Percentiles rank a stretch among this genome's conserved stretches.
phyloP scores from a whole-genome alignment of 345 rosid genomes.

The Murraya koenigii region DNA sequence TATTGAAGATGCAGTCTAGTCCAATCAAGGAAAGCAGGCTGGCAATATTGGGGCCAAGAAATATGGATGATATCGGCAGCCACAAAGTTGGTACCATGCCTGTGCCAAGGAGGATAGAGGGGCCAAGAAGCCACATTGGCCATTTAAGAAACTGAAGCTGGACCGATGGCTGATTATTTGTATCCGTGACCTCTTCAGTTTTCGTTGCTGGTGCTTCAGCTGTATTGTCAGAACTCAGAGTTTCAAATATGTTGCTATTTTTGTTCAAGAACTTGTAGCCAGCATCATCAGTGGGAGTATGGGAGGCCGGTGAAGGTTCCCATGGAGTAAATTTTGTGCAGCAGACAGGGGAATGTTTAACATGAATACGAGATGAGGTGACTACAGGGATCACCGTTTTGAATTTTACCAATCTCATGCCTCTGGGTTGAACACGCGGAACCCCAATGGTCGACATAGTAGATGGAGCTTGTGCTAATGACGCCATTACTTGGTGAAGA shows the following conservation, averaged over 20 bases:
- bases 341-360: conserved; percentile 30
- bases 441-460: conserved; percentile 17
- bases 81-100: conserved; percentile 92
- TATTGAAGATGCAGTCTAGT: conserved; percentile 84
- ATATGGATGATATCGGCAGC: conserved; percentile 85
- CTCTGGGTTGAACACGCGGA: conserved; percentile 30
- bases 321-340: conserved; percentile 57
- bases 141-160: conserved; percentile 64
- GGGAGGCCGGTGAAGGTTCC: conserved; percentile 58
- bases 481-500: conserved; percentile 49
- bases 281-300: conserved; percentile 45
- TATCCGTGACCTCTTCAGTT: conserved; percentile 22
- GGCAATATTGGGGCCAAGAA: conserved; percentile 79
- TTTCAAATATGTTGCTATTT: conserved; percentile 53
- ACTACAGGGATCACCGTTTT: conserved; percentile 9
- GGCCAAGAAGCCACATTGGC: conserved; percentile 93
- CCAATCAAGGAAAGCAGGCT: conserved; percentile 88
- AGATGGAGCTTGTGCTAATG: conserved; percentile 37
- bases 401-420: conserved; percentile 28
- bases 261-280: conserved; percentile 41
- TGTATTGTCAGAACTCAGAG: conserved; percentile 33
- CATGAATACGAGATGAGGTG: conserved; percentile 12
- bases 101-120: conserved; percentile 70
- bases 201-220: conserved; percentile 34
- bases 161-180: conserved; percentile 16